Percentiles rank a stretch among this genome's conserved stretches.
Evolutionary conservation across 1,139 yeast genomes (phyloP).

Genomic region (Candida glucosophila): DNA sequence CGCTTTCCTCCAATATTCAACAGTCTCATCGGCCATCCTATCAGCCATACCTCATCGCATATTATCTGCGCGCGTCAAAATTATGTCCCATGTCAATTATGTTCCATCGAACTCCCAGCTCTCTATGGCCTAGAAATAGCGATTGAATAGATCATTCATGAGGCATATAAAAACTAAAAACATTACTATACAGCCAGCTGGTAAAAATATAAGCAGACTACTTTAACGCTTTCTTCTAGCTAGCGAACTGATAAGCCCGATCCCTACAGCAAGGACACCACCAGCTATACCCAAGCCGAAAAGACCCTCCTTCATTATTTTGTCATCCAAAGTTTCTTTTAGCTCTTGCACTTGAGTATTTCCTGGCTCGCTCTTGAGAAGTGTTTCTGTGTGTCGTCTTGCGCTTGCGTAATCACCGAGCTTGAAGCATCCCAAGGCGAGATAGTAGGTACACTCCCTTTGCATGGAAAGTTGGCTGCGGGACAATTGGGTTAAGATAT

Average conservation of each 20-base stretch:
- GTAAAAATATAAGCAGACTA: too few species aligned
- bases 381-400: constrained; percentile 71
- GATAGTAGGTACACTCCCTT: constrained; percentile 81
- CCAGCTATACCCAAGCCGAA: constrained; percentile 84
- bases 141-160: too few species aligned
- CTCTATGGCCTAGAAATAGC: too few species aligned
- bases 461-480: constrained; percentile 75
- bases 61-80: too few species aligned
- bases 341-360: constrained; percentile 70
- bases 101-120: too few species aligned
- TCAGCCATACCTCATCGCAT: too few species aligned
- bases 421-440: constrained; percentile 83
- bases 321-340: constrained; percentile 72
- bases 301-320: constrained; percentile 77
- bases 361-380: constrained; percentile 73
- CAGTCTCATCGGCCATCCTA: too few species aligned
- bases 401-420: constrained; percentile 84
- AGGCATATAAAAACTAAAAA: too few species aligned
- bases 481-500: constrained; percentile 64
- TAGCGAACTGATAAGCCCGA: constrained; percentile 55
- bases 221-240: constrained; percentile 30
- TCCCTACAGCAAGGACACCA: constrained; percentile 76
- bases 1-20: too few species aligned
- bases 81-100: too few species aligned
- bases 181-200: too few species aligned